Evolutionary conservation across 2,329 filamentous ascomycete species (phyloP).

Genomic region (Aureobasidium leucospermi): DNA sequence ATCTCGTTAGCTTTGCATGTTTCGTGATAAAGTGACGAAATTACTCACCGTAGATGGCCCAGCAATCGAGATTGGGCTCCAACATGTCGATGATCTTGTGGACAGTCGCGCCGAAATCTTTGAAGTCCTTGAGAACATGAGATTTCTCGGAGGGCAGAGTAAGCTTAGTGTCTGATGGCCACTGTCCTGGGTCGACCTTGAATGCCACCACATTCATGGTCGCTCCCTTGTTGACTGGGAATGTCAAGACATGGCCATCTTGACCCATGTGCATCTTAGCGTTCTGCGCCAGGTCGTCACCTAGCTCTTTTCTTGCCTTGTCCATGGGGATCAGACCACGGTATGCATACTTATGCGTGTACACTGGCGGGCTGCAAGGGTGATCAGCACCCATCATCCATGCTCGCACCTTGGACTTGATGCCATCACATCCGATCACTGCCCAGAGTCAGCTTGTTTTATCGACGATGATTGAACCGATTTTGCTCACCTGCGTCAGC

Average conservation of each 20-base stretch:
- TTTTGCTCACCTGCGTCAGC: slow-evolving; percentile 22
- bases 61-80: slow-evolving; percentile 24
- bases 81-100: slow-evolving; percentile 21
- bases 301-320: slow-evolving; percentile 42
- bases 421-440: slow-evolving; percentile 58
- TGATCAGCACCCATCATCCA: slow-evolving; percentile 41
- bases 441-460: slow-evolving; percentile 20
- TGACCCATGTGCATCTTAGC: slow-evolving; percentile 31
- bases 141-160: slow-evolving; percentile 19
- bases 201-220: slow-evolving; percentile 25
- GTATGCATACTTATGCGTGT: slow-evolving; percentile 55
- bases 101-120: slow-evolving; percentile 20
- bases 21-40: not conserved
- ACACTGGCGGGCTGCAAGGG: slow-evolving; percentile 41
- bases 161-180: slow-evolving; percentile 21
- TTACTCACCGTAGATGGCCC: slow-evolving; percentile 35
- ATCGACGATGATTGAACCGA: not conserved
- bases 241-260: slow-evolving; percentile 51
- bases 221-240: slow-evolving; percentile 35
- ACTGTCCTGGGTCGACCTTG: slow-evolving; percentile 19
- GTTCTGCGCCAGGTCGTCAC: slow-evolving; percentile 42
- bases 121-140: slow-evolving; percentile 22
- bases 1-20: not conserved
- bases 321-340: slow-evolving; percentile 55
- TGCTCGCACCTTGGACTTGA: slow-evolving; percentile 49